A percentile compares a stretch with the other conserved stretches of the same genome.
phyloP scores from a whole-genome alignment of 768 basidiomycete species.

The Suillus discolor region DNA sequence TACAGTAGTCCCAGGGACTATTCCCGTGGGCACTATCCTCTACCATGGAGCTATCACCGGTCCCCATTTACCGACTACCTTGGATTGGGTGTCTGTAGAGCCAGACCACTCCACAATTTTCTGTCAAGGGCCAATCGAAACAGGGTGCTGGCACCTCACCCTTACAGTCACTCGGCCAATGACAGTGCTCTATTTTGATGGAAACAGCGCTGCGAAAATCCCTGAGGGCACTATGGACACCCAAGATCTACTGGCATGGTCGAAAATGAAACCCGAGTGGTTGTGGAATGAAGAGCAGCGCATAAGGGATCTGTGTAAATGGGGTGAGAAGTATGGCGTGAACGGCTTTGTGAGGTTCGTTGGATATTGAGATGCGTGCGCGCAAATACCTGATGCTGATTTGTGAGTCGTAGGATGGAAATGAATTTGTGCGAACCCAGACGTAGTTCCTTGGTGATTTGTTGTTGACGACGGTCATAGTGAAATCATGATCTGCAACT shows the following conservation, averaged over 20 bases:
- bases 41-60: constrained; percentile 32
- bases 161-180: constrained; percentile 28
- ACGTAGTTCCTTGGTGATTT: not conserved
- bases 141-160: constrained; percentile 34
- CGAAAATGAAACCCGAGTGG: constrained; percentile 22
- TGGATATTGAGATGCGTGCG: not conserved
- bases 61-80: constrained; percentile 9
- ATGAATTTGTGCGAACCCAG: constrained; percentile 44
- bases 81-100: constrained; percentile 37
- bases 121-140: constrained; percentile 16
- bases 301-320: constrained; percentile 33
- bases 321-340: constrained; percentile 32
- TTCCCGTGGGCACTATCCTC: constrained; percentile 38
- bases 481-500: constrained; percentile 52
- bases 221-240: constrained; percentile 33
- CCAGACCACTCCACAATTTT: constrained; percentile 42
- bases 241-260: constrained; percentile 40
- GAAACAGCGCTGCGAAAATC: constrained; percentile 34
- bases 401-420: constrained; percentile 41
- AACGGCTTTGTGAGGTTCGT: constrained; percentile 37
- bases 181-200: constrained; percentile 35
- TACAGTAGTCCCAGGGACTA: constrained; percentile 34
- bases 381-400: not conserved
- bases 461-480: constrained; percentile 23
- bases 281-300: constrained; percentile 24